Conservation (phyloP, 2,329 filamentous ascomycete genomes). For the Akanthomyces uredinophilus region DNA sequence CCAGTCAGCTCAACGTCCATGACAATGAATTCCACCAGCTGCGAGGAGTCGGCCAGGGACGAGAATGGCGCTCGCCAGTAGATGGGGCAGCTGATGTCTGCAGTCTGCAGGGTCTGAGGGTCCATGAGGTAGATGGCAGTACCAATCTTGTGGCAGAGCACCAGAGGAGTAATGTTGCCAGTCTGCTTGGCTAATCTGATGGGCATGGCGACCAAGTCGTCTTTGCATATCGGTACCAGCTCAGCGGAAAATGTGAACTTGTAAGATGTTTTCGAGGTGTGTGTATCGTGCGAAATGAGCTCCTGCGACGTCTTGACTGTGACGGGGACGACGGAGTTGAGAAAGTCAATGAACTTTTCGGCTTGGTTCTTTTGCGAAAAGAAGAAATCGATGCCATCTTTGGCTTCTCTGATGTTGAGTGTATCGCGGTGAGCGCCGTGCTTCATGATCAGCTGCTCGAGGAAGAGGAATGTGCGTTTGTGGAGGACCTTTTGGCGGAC, state of each 20-base stretch:
- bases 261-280: conserved; percentile 86
- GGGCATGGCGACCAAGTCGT: conserved; percentile 90
- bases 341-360: conserved; percentile 86
- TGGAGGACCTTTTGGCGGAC: conserved; percentile 95
- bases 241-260: conserved; percentile 92
- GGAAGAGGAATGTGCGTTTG: conserved; percentile 67
- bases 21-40: conserved; percentile 87
- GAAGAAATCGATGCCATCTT: conserved; percentile 94
- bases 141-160: conserved; percentile 81
- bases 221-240: conserved; percentile 91
- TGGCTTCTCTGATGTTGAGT: conserved; percentile 96
- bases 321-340: conserved; percentile 74
- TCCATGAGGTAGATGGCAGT: conserved; percentile 88
- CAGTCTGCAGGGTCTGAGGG: conserved; percentile 82
- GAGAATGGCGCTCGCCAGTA: conserved; percentile 91
- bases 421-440: conserved; percentile 87
- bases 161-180: conserved; percentile 83
- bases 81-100: conserved; percentile 73
- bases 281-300: conserved; percentile 86
- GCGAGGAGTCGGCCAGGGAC: conserved; percentile 74
- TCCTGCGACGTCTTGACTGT: conserved; percentile 73
- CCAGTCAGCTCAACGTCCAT: conserved; percentile 87
- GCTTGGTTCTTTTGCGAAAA: conserved; percentile 86
- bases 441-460: conserved; percentile 95
- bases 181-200: conserved; percentile 80